Evolutionary conservation across 257 asterid genomes (phyloP), one percentile per base, ranked within the genome.

Genomic region (Paulownia fortunei): DNA sequence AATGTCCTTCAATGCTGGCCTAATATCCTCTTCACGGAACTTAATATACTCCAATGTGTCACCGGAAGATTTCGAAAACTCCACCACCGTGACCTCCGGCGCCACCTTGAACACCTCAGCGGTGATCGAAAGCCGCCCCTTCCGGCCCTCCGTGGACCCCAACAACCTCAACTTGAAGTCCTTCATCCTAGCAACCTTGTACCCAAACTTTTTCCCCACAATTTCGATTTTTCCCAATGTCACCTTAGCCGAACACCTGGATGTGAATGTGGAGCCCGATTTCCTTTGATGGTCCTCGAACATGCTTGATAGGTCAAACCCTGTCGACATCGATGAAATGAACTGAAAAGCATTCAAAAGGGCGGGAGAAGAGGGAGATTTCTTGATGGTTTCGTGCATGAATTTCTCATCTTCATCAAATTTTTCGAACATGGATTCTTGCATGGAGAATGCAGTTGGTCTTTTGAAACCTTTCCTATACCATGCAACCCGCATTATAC

Each of bases 51-150:
- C 89, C 74, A 76, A 36, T 4, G 87, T 81, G 78, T 86, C 89
- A 0, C 89, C 89, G 10, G 86, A 81, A 24, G 37, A 34, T 54
- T 86, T 86, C 0, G 89, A 81, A 27, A 83, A 78, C 84, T 86
- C 86, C 16, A 86, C 89, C 64, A 86, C 85, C 2, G 87, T 71
- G 21, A 86, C 87, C 75, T 86, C 87, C 69, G 87, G 84, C 23
- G 84, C 89, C 83, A 86, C 87, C 75, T 86, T 81, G 82, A 83
- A 86, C 63, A 81, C 82, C 84, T 86, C 86, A 0, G 83, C 79
- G 5, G 58, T 67, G 51, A 86, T 68, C 16, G 74, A 78, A 13
- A 86, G 66, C 23, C 81, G 81, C 42, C 85, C 84, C 47, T 85
- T 85, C 32, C 87, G 85, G 6, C 84, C 82, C 66, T 74, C 84